phyloP scores from a whole-genome alignment of 371 early-diverging fungal genomes.

The Mortierella sp. region DNA sequence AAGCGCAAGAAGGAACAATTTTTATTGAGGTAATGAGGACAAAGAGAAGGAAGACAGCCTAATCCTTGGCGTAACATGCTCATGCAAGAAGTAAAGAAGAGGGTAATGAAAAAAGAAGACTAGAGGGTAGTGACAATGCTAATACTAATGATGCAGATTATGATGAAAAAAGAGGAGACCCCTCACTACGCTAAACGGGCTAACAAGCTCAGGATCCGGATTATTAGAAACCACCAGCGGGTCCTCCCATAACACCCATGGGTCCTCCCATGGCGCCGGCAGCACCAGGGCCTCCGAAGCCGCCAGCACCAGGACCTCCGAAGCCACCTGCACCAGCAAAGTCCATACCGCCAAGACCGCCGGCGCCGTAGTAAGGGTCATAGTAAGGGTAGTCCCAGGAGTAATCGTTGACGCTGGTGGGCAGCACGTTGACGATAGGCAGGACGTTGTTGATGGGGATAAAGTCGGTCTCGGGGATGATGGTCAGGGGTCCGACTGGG shows the following conservation, averaged over 20 bases:
- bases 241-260: not conserved
- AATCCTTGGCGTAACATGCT: not conserved
- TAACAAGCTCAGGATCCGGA: not conserved
- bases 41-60: not conserved
- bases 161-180: not conserved
- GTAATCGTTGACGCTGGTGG: slow-evolving; percentile 22
- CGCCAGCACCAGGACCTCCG: not conserved
- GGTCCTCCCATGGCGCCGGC: not conserved
- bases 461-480: slow-evolving; percentile 36
- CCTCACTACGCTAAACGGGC: not conserved
- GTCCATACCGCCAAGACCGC: not conserved
- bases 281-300: not conserved
- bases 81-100: not conserved
- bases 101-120: not conserved
- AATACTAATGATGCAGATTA: too few species aligned
- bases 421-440: slow-evolving; percentile 28
- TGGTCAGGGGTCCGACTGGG: slow-evolving; percentile 22
- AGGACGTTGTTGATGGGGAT: slow-evolving; percentile 33
- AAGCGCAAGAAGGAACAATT: too few species aligned
- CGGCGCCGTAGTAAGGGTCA: not conserved
- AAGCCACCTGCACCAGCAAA: not conserved
- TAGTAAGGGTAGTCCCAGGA: slow-evolving; percentile 10
- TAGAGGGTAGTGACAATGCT: not conserved
- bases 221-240: not conserved
- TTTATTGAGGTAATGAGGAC: too few species aligned